Percentiles rank a stretch among this genome's conserved stretches.
phyloP scores from a whole-genome alignment of 2,329 filamentous ascomycete species.

The Aureobasidium uvarum region DNA sequence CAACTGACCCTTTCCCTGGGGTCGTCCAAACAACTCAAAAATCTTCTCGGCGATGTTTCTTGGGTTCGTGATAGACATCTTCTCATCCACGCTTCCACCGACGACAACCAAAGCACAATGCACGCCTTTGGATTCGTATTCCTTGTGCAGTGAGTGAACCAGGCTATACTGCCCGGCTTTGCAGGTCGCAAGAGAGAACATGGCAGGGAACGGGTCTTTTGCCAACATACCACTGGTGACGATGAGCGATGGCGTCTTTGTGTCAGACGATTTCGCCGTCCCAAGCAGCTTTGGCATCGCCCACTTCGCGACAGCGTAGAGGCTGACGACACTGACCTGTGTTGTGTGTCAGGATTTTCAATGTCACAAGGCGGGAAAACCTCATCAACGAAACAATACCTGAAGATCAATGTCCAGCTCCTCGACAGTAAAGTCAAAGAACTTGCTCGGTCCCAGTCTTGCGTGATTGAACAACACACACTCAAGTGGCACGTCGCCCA shows the following conservation, averaged over 20 bases:
- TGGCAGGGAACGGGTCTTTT: conserved; percentile 47
- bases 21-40: conserved; percentile 47
- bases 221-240: conserved; percentile 44
- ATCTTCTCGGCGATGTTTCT: conserved; percentile 47
- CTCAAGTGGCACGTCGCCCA: conserved; percentile 45
- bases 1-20: neutral
- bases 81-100: conserved; percentile 37
- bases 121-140: conserved; percentile 44
- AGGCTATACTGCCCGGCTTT: conserved; percentile 56
- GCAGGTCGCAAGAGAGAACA: conserved; percentile 52
- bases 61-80: conserved; percentile 39
- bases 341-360: neutral
- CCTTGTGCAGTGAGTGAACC: conserved; percentile 46
- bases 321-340: conserved; percentile 40
- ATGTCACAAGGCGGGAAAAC: neutral
- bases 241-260: conserved; percentile 29
- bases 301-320: conserved; percentile 50
- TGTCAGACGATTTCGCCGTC: conserved; percentile 9
- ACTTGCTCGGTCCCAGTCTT: conserved; percentile 44
- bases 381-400: conserved; percentile 38
- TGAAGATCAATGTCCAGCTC: conserved; percentile 53
- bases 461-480: conserved; percentile 56
- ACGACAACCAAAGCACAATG: conserved; percentile 52
- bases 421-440: conserved; percentile 45
- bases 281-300: conserved; percentile 47